Conservation (phyloP, 2,329 filamentous ascomycete genomes). For the Phialophora expanda region DNA sequence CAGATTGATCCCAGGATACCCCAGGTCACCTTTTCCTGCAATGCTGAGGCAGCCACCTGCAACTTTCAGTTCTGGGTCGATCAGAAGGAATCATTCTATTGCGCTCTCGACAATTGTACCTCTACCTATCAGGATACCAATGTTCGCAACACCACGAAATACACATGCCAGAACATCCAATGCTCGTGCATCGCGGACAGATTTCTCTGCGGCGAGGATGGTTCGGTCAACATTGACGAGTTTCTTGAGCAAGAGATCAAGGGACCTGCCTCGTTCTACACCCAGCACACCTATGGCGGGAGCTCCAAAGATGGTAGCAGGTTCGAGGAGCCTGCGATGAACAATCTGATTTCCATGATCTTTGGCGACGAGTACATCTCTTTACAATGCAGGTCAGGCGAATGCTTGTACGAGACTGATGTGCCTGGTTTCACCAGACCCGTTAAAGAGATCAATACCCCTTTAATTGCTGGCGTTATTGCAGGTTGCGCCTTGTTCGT, state of each 20-base stretch:
- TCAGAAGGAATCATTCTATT: conserved; percentile 93
- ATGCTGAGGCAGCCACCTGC: conserved; percentile 74
- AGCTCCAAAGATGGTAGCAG: conserved; percentile 73
- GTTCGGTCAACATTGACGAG: conserved; percentile 88
- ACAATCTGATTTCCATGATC: conserved; percentile 81
- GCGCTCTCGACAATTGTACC: conserved; percentile 79
- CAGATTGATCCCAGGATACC: conserved; percentile 83
- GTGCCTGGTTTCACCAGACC: conserved; percentile 88
- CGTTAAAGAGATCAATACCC: conserved; percentile 94
- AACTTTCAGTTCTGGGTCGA: conserved; percentile 99
- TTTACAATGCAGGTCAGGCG: conserved; percentile 79
- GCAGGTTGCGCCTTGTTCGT: conserved; percentile 84
- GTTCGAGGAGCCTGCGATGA: conserved; percentile 92
- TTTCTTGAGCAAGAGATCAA: conserved; percentile 83
- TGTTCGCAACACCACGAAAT: conserved; percentile 78
- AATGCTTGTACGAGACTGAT: conserved; percentile 91
- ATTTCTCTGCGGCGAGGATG: conserved; percentile 91
- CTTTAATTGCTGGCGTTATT: conserved; percentile 91
- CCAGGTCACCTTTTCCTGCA: conserved; percentile 93
- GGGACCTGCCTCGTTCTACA: conserved; percentile 84
- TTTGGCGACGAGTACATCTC: conserved; percentile 93
- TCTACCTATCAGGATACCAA: conserved; percentile 72
- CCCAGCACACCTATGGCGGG: conserved; percentile 61
- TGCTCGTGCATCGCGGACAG: conserved; percentile 88
- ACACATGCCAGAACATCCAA: conserved; percentile 81